These are phyloP conservation scores for Hygrophoropsis aurantiaca DNA, from an alignment of 768 basidiomycete species.

Conservation along the genomic window DNA sequence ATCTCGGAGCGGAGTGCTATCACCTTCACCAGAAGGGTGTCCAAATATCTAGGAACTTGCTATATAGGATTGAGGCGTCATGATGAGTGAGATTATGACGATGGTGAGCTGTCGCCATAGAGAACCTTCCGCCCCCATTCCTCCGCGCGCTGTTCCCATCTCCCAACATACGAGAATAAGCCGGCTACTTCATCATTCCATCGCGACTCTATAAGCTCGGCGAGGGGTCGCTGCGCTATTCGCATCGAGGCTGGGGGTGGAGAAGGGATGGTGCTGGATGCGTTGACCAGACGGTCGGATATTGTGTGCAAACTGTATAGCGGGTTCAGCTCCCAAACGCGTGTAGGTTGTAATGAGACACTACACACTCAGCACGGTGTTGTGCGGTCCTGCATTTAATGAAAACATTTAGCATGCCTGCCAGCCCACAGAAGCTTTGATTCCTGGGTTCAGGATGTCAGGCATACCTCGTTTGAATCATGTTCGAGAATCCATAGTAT, in stretches of 20 bases:
- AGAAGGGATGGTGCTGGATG: slow-evolving; percentile 46
- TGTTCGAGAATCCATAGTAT: slow-evolving; percentile 70
- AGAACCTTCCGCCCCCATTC: slow-evolving; percentile 48
- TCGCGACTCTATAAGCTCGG: slow-evolving; percentile 45
- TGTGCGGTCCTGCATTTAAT: slow-evolving; percentile 47
- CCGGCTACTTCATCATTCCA: slow-evolving; percentile 61
- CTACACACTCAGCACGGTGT: slow-evolving; percentile 53
- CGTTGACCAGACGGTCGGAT: slow-evolving; percentile 49
- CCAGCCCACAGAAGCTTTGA: not conserved
- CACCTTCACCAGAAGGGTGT: too few species aligned
- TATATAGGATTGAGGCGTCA: not conserved
- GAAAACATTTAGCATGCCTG: slow-evolving; percentile 8
- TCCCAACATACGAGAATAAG: slow-evolving; percentile 42
- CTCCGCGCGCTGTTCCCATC: slow-evolving; percentile 45
- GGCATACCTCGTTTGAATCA: slow-evolving; percentile 57
- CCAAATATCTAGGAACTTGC: too few species aligned
- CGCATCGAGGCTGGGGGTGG: slow-evolving; percentile 56
- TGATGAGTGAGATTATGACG: slow-evolving; percentile 3
- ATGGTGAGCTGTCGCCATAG: slow-evolving; percentile 34
- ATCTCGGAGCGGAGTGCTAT: too few species aligned
- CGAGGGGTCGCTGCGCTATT: slow-evolving; percentile 47
- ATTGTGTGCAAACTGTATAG: slow-evolving; percentile 47
- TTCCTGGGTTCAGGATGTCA: slow-evolving; percentile 1
- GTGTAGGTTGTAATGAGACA: not conserved
- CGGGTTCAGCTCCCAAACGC: not conserved